Base-by-base conservation (phyloP, 129 eudicot species). In the Pseudognaphalium luteoalbum region DNA sequence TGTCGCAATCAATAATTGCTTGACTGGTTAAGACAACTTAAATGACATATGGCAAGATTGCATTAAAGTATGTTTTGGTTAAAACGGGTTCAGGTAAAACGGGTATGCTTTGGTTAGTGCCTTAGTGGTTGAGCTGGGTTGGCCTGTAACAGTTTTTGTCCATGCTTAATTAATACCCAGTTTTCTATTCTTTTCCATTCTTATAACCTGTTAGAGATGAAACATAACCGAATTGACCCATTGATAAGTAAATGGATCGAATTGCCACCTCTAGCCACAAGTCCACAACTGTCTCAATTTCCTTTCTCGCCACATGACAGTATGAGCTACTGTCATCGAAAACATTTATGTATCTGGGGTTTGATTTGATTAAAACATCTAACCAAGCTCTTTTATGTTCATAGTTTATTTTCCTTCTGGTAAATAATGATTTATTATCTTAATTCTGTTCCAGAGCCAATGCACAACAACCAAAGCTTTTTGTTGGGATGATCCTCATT, bases 401-500 rank as follows among this genome's bases (percentile, higher is more conserved):
- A 47, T 14, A 5, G 28, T 29, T 20, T 68, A 4, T 20, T 47
- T 20, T 14, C 21, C 14, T 47, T 2, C 3, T 16, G 12, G 34
- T 50, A 7, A 28, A 16, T 50, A n/a, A 35, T 37, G 28, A 25
- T 29, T 21, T 68, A 19, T 41, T 70, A 5, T 44, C 21, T 32
- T 71, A 12, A 51, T 59, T 14, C 6, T 78, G 9, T 60, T 70
- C 2, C 94, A 91, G 94, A 75, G 97, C 97, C 64, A 88, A 91
- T 72, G 94, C 97, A 67, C 97, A 91, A 71, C 97, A 91, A 47
- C 97, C 93, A 42, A 91, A 91, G 80, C 88, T 90, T 56, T 90
- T 90, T 57, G 96, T 90, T 5, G 92, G 96, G 21, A 90, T 90
- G 96, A 90, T 90, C 68, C 86, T 90, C n/a, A 90, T 90, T 33